A percentile compares a stretch with the other conserved stretches of the same genome.
phyloP scores from a whole-genome alignment of 2,329 filamentous ascomycete species.

The Nakataea oryzae region DNA sequence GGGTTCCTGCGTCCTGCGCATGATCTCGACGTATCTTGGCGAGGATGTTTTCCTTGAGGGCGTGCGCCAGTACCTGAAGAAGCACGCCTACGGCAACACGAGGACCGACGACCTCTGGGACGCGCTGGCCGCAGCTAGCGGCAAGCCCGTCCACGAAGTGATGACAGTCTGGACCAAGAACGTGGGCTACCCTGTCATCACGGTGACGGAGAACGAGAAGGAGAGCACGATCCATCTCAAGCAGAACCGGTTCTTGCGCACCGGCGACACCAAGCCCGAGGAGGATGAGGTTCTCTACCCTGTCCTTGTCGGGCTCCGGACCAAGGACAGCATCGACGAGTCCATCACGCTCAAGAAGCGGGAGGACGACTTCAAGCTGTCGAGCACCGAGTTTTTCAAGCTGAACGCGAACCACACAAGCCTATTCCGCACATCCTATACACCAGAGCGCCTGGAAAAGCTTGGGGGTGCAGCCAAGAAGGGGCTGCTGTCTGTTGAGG shows the following conservation, averaged over 20 bases:
- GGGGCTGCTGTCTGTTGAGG: constrained; percentile 74
- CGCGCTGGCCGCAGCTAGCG: constrained; percentile 76
- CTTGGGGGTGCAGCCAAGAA: constrained; percentile 77
- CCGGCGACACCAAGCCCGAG: constrained; percentile 85
- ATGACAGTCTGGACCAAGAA: constrained; percentile 98
- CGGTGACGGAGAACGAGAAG: constrained; percentile 65
- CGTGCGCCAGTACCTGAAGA: constrained; percentile 82
- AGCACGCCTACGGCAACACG: constrained; percentile 94
- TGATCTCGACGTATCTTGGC: constrained; percentile 93
- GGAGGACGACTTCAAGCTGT: constrained; percentile 67
- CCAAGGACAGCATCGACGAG: constrained; percentile 73
- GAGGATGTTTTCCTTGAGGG: constrained; percentile 91
- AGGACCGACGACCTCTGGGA: constrained; percentile 86
- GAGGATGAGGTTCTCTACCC: constrained; percentile 85
- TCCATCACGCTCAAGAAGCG: constrained; percentile 59
- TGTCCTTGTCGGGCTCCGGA: constrained; percentile 77
- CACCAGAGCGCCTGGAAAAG: constrained; percentile 72
- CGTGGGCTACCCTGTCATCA: constrained; percentile 84
- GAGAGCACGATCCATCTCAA: constrained; percentile 72
- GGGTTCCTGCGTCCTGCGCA: constrained; percentile 88
- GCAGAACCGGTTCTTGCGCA: constrained; percentile 91
- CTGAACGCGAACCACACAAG: constrained; percentile 90
- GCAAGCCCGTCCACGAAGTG: constrained; percentile 79
- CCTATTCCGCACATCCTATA: constrained; percentile 84
- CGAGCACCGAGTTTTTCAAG: constrained; percentile 85